A percentile compares a stretch with the other conserved stretches of the same genome.
Conservation (phyloP, 192 early-diverging fungal species). For the Backusella liffmaniae region DNA sequence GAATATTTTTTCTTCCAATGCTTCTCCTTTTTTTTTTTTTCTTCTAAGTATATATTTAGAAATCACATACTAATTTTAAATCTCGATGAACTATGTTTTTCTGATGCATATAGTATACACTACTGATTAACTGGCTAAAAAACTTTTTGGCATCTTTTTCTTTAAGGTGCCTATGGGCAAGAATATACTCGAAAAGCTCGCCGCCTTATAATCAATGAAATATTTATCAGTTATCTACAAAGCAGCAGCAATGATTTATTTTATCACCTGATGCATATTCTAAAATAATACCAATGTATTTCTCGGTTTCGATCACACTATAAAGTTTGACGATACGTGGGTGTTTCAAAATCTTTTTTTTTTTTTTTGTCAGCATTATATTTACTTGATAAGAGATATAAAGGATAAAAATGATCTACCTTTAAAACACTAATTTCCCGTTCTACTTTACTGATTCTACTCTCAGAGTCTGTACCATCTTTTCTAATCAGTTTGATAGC, state of each 20-base stretch:
- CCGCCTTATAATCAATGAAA: slow-evolving; percentile 14
- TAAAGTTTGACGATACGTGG: slow-evolving; percentile 75
- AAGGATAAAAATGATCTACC: slow-evolving; percentile 46
- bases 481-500: slow-evolving; percentile 97
- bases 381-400: slow-evolving; percentile 11
- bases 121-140: slow-evolving; percentile 75
- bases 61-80: slow-evolving; percentile 69
- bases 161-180: slow-evolving; percentile 73
- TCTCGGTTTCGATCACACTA: slow-evolving; percentile 83
- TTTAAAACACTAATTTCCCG: slow-evolving; percentile 91
- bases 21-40: not conserved
- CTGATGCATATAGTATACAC: slow-evolving; percentile 76
- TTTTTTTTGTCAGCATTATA: not conserved
- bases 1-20: not conserved
- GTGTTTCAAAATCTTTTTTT: slow-evolving; percentile 64
- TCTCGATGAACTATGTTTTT: slow-evolving; percentile 84
- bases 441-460: slow-evolving; percentile 83
- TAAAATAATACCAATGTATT: slow-evolving; percentile 84
- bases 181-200: slow-evolving; percentile 78
- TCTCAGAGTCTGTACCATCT: slow-evolving; percentile 73
- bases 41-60: not conserved
- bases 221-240: slow-evolving; percentile 1
- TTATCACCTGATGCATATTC: slow-evolving; percentile 72
- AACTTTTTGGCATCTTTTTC: slow-evolving; percentile 72
- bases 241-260: not conserved